A percentile compares a stretch with the other conserved stretches of the same genome.
Evolutionary conservation across 1,284 basidiomycete species (phyloP).

Genomic region (Cryptococcus deneoformans): DNA sequence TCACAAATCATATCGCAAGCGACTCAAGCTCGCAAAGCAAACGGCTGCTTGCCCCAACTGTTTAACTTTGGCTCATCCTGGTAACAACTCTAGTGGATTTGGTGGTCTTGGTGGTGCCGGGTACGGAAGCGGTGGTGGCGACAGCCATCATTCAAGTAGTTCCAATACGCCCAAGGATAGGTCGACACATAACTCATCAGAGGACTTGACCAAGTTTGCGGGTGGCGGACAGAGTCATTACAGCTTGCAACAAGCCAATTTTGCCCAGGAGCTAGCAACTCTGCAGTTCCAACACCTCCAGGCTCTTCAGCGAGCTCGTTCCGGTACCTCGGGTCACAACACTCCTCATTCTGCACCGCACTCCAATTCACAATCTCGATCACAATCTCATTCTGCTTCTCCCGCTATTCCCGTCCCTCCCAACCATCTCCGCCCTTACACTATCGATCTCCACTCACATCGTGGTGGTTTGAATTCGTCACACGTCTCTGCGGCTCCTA

Average conservation of each 20-base stretch:
- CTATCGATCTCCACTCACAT: conserved; percentile 38
- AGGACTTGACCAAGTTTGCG: conserved; percentile 20
- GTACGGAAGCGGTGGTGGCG: conserved; percentile 23
- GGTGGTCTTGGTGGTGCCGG: conserved; percentile 25
- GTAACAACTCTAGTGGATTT: conserved; percentile 8
- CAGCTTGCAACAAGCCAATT: conserved; percentile 33
- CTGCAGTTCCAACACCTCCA: conserved; percentile 34
- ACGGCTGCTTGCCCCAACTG: conserved; percentile 50
- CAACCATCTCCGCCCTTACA: conserved; percentile 38
- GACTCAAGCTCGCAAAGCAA: conserved; percentile 51
- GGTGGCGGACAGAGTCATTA: conserved; percentile 21
- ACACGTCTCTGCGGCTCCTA: conserved; percentile 40
- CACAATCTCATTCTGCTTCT: conserved; percentile 9
- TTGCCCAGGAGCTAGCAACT: conserved; percentile 21
- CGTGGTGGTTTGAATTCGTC: conserved; percentile 32
- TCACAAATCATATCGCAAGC: conserved; percentile 53
- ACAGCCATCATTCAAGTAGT: conserved; percentile 38
- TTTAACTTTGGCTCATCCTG: conserved; percentile 29
- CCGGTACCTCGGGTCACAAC: not conserved
- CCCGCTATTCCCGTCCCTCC: not conserved
- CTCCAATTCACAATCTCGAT: not conserved
- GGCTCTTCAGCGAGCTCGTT: conserved; percentile 24
- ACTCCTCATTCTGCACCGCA: not conserved
- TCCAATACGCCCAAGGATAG: conserved; percentile 46
- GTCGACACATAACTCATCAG: conserved; percentile 22